Evolutionary conservation across 805 yeast genomes (phyloP), one percentile per base, ranked within the genome.

Genomic region (Blastobotrys muscicola): DNA sequence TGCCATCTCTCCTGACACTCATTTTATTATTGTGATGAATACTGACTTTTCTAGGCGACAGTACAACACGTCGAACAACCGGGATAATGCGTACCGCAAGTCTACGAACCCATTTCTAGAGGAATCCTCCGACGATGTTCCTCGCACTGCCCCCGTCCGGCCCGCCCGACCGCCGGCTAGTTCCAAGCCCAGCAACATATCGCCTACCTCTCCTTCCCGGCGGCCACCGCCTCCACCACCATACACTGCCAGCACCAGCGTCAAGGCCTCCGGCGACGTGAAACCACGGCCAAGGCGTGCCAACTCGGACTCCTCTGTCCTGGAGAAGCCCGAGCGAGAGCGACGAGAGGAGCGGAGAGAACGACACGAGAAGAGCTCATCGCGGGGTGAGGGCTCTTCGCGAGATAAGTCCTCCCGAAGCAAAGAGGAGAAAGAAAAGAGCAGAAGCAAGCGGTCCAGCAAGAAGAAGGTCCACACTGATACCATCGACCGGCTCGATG

Each of bases 401-500:
- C 52, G 43, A 31, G 50, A 44, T 16, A 13, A 16, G 13, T 10
- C n/a, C 5, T 13, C n/a, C 5, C 16, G 23, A 10, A 34, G 30
- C 15, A 11, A 14, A 11, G 42, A 39, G 15, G 37, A 16, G 8
- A 20, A 13, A 9, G 34, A 13, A 11, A 32, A 32, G 35, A 33
- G 30, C 30, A 26, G 33, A 9, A 15, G 29, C 7, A 13, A 35
- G 30, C 26, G 32, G 12, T 11, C 23, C 3, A 13, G 12, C 11
- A 41, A 34, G 26, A 38, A 41, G 39, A 38, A 38, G 39, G 40
- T 36, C 23, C 45, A 43, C 36, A 33, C 57, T 44, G 42, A 84
- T 87, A 53, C 80, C 89, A 92, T 92, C 54, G 98, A 92, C 67
- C 85, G 85, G 64, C 71, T 92, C 56, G 98, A 92, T 62, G 98